Percentiles rank a stretch among this genome's conserved stretches.
These are phyloP conservation scores for Xylaria sp. DNA, from an alignment of 2,329 filamentous ascomycete genomes.

Conservation along the genomic window DNA sequence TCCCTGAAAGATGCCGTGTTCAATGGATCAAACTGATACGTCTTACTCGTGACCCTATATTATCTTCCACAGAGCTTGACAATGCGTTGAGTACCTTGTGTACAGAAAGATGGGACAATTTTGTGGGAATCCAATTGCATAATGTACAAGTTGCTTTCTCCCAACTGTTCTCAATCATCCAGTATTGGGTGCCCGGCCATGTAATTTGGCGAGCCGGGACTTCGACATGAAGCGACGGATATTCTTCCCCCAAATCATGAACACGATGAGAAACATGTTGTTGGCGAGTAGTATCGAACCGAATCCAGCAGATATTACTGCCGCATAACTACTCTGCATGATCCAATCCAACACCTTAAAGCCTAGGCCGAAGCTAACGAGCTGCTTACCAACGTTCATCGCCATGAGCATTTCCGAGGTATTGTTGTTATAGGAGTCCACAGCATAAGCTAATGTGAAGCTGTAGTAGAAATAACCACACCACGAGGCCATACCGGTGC, in stretches of 20 bases:
- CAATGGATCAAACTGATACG: not conserved
- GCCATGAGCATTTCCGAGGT: constrained; percentile 72
- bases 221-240: constrained; percentile 57
- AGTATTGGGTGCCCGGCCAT: constrained; percentile 45
- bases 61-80: not conserved
- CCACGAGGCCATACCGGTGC: constrained; percentile 61
- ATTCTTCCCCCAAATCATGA: constrained; percentile 62
- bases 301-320: constrained; percentile 64
- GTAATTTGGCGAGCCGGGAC: constrained; percentile 61
- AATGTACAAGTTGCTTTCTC: not conserved
- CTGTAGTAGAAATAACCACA: constrained; percentile 66
- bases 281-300: constrained; percentile 60
- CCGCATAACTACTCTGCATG: constrained; percentile 58
- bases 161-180: not conserved
- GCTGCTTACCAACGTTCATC: constrained; percentile 68
- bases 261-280: constrained; percentile 60
- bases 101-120: too few relatives aligned
- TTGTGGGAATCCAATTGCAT: not conserved
- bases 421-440: constrained; percentile 68
- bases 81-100: too few relatives aligned
- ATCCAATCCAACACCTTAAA: constrained; percentile 64
- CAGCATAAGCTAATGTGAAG: constrained; percentile 69
- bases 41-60: not conserved
- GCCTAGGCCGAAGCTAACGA: constrained; percentile 65
- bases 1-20: too few relatives aligned